Percentiles rank a stretch among this genome's conserved stretches.
phyloP scores from a whole-genome alignment of 352 stramenopile species.

The Pythium oligandrum region DNA sequence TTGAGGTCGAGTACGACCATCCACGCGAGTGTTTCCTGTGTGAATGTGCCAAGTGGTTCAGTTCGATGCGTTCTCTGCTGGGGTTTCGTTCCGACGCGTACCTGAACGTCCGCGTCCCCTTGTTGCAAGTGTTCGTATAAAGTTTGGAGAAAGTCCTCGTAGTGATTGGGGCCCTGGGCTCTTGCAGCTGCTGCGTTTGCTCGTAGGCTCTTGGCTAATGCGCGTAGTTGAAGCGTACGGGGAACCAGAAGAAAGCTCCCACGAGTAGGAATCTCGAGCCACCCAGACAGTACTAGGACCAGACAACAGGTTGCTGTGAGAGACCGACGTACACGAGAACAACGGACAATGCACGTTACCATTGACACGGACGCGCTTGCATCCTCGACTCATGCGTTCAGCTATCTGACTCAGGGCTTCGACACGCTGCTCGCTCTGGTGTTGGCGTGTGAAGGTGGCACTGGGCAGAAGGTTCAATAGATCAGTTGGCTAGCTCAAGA shows the following conservation, averaged over 20 bases:
- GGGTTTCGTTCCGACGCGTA: not conserved
- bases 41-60: too few species aligned
- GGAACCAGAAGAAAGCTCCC: not conserved
- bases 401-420: not conserved
- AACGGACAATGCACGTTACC: not conserved
- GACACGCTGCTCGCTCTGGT: not conserved
- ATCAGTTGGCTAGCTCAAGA: too few species aligned
- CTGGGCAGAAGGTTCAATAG: not conserved
- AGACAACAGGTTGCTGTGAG: too few species aligned
- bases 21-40: not conserved
- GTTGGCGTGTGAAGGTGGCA: not conserved
- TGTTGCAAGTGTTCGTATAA: not conserved
- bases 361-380: not conserved
- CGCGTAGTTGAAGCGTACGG: not conserved
- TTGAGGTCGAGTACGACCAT: not conserved
- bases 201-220: not conserved
- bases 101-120: not conserved
- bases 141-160: not conserved
- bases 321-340: too few species aligned
- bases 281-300: not conserved
- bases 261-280: not conserved
- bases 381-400: not conserved
- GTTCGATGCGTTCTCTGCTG: not conserved
- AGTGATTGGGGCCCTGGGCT: not conserved
- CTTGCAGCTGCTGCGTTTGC: not conserved